phyloP scores from a whole-genome alignment of 1,284 basidiomycete genomes.

The Porogramme epimiltina region DNA sequence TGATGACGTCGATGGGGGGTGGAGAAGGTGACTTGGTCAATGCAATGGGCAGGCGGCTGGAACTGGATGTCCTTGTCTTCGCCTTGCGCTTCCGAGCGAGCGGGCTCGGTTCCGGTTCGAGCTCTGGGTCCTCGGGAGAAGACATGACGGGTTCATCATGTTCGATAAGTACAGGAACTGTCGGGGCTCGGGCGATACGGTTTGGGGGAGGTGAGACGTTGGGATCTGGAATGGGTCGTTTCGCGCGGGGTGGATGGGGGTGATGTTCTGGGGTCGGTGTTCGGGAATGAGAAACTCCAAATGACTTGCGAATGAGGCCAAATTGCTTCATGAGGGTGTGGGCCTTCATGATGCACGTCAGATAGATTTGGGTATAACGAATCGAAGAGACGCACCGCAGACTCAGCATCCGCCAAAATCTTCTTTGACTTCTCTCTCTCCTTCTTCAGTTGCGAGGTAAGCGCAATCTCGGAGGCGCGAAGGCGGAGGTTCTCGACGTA shows the following conservation, averaged over 20 bases:
- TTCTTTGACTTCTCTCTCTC: conserved; percentile 75
- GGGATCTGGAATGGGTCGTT: conserved; percentile 41
- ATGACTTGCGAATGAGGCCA: conserved; percentile 60
- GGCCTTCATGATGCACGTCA: conserved; percentile 41
- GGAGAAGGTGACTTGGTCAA: conserved; percentile 39
- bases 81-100: conserved; percentile 31
- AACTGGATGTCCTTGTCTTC: conserved; percentile 29
- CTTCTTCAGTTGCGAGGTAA: conserved; percentile 72
- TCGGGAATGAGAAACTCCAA: conserved; percentile 43
- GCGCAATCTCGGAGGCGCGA: conserved; percentile 75
- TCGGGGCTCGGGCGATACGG: conserved; percentile 66
- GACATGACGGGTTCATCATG: conserved; percentile 56
- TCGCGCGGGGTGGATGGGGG: conserved; percentile 49
- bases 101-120: conserved; percentile 41
- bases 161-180: conserved; percentile 65
- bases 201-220: conserved; percentile 49
- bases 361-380: not conserved
- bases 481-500: conserved; percentile 80
- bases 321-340: conserved; percentile 67
- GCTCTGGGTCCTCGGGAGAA: conserved; percentile 35
- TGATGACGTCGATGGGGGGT: conserved; percentile 23
- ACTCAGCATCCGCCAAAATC: conserved; percentile 70
- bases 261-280: conserved; percentile 40
- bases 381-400: conserved; percentile 57
- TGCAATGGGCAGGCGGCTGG: conserved; percentile 44